These are phyloP conservation scores for Cyclotella cryptica DNA, from an alignment of 108 stramenopile species.

Conservation along the genomic window DNA sequence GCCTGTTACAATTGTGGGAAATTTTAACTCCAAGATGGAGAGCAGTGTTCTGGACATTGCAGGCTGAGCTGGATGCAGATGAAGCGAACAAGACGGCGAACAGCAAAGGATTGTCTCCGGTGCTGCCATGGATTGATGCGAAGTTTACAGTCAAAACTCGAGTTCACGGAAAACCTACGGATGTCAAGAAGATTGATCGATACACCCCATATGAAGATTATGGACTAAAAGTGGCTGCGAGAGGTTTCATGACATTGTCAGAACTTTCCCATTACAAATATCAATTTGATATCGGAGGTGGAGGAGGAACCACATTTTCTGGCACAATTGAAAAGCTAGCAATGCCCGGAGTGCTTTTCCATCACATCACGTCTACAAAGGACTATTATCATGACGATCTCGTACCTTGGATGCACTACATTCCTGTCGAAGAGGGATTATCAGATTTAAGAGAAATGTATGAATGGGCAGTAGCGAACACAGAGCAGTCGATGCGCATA, in stretches of 20 bases:
- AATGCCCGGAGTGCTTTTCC: conserved; percentile 45
- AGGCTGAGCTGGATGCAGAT: conserved; percentile 14
- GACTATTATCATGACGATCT: conserved; percentile 38
- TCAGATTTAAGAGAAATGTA: conserved; percentile 26
- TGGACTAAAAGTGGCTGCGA: conserved; percentile 8
- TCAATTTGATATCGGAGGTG: conserved; percentile 42
- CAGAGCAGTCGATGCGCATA: conserved; percentile 15
- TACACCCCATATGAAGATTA: conserved; percentile 14
- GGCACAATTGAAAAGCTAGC: conserved; percentile 42
- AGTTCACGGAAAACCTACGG: neutral
- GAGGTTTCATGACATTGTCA: conserved; percentile 3
- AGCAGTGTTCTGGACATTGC: conserved; percentile 13
- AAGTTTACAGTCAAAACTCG: conserved; percentile 24
- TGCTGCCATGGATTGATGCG: conserved; percentile 34
- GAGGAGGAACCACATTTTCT: conserved; percentile 31
- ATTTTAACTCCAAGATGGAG: conserved; percentile 42
- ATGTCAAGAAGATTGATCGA: neutral
- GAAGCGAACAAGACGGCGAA: neutral
- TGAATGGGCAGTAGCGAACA: conserved; percentile 30
- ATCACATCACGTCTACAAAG: conserved; percentile 31
- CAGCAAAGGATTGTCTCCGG: neutral
- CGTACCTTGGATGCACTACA: conserved; percentile 34
- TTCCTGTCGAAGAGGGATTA: conserved; percentile 20
- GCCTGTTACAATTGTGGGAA: conserved; percentile 25
- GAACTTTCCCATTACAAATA: conserved; percentile 19